Evolutionary conservation across 148 eudicot genomes (phyloP), one percentile per base, ranked within the genome.

Genomic region (Cornus suecica): DNA sequence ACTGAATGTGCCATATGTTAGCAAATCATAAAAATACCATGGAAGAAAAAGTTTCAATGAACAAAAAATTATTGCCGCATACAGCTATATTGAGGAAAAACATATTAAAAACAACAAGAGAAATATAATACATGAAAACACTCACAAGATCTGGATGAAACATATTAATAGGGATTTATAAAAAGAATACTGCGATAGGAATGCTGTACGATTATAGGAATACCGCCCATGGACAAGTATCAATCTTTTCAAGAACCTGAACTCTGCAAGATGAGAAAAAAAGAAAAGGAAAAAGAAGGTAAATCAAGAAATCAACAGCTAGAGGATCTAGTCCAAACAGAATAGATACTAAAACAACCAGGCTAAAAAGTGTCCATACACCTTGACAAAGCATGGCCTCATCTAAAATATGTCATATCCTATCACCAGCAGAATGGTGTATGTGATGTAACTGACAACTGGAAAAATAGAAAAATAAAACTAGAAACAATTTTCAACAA

Each of bases 171-270:
- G 87, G 78, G 97, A 92, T 74, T 95, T 95, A 84, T 95, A 95
- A 81, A 95, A 92, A 72, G 97, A 95, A 83, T 95, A 95, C 67
- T 95, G 99, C 34, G 99, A 95, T 61, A 95, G 86, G 83, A 95
- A 95, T 78, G 97, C 94, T 65, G 99, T 95, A 64, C 99, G 97
- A 73, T 92, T 95, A 83, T 91, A 95, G 34, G 99, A 95, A 85
- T 95, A 92, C 25, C 99, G 97, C 63, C 99, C 99, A 69, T 95
- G 99, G 68, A 95, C 94, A 83, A 95, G 99, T 69, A 95, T 95
- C 86, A 95, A 83, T 85, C 97, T 87, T 84, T 85, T 88, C 81
- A 95, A 82, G 78, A 91, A 95, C 81, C 92, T 88, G 83, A 95
- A 95, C 76, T 92, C 99, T 95, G 97, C 92, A 87, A 78, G 54